Evolutionary conservation across 352 stramenopile species (phyloP).

Genomic region (Globisporangium acanthophoron): DNA sequence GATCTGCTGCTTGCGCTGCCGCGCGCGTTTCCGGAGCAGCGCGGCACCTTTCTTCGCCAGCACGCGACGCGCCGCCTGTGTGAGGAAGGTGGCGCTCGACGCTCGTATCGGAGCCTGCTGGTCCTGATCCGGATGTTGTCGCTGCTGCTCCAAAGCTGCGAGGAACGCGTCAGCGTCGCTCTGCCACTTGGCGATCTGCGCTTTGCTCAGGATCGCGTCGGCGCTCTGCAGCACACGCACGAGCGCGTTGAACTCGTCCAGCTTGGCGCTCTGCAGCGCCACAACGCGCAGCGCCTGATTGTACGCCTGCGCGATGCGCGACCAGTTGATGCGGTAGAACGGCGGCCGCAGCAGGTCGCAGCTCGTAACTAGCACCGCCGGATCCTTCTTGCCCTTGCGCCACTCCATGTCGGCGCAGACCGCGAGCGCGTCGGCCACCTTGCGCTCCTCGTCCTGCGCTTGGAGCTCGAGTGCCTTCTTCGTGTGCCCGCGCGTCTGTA

Average conservation of each 20-base stretch:
- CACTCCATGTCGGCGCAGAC: constrained; percentile 46
- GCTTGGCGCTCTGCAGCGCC: constrained; percentile 40
- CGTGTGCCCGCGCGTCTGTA: constrained; percentile 31
- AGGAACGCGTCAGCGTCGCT: constrained; percentile 32
- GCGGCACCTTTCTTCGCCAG: constrained; percentile 45
- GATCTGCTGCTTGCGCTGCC: constrained; percentile 39
- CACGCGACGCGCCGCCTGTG: constrained; percentile 25
- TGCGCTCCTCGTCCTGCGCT: constrained; percentile 19
- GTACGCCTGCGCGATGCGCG: constrained; percentile 42
- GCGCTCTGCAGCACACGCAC: constrained; percentile 38
- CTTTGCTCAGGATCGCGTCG: constrained; percentile 36
- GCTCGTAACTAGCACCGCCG: constrained; percentile 32
- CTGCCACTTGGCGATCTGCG: constrained; percentile 52
- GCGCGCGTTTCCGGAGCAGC: constrained; percentile 31
- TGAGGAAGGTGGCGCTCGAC: constrained; percentile 9
- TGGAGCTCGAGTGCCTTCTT: constrained; percentile 23
- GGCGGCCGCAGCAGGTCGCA: constrained; percentile 41
- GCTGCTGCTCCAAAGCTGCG: constrained; percentile 19
- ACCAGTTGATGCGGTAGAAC: constrained; percentile 55
- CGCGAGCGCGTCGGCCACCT: constrained; percentile 7
- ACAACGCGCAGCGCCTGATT: constrained; percentile 30
- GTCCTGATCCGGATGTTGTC: background rate
- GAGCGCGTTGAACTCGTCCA: constrained; percentile 61
- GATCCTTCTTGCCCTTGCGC: constrained; percentile 12
- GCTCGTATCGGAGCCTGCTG: background rate